Base-by-base conservation (phyloP, 2,329 filamentous ascomycete genomes). In the Trichoderma sp. region DNA sequence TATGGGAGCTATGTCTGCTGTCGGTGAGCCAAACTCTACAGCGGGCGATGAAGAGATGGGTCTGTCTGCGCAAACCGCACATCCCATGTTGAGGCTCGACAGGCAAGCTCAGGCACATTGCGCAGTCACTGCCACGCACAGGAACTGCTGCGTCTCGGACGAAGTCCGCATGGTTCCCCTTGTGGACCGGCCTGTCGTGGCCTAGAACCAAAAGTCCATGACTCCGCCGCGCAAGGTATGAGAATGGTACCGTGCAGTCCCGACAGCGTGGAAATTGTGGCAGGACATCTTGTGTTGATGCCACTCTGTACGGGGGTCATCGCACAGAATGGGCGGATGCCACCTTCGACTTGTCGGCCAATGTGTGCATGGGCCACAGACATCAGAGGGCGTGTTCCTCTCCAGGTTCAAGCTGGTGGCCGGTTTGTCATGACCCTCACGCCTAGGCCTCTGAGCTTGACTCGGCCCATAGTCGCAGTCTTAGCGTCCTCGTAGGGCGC, bases 221-320 rank as follows among this genome's bases (percentile, higher is more conserved):
- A 65, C 45, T 59, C 63, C 55, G 47, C 55, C 28, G 55, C 45
- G 48, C 34, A 41, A 65, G 48, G 54, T 28, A 59, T 54, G 63
- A 55, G 24, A 54, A 54, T 34, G 19, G 12, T 5, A 19, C 45
- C 41, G 28, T 55, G 24, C 44, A 34, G 50, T 65, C 57, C 57
- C 63, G 63, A 62, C 43, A 62, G 57, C 44, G 41, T 65, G 63
- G 63, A 65, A 65, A 65, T 62, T 57, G 57, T 45, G 44, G 34
- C 63, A 51, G 34, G 57, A 34, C 44, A 30, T 34, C 21, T n/a
- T 48, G 63, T 50, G 34, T 61, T 24, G 47, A 52, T 52, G 55
- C 15, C 14, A 55, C 50, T 45, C 24, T 48, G 48, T 47, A 58
- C 56, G 63, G 30, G 43, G 50, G 63, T 45, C 43, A 55, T 55